phyloP scores from a whole-genome alignment of 768 basidiomycete species.

The Lentinula edodes region DNA sequence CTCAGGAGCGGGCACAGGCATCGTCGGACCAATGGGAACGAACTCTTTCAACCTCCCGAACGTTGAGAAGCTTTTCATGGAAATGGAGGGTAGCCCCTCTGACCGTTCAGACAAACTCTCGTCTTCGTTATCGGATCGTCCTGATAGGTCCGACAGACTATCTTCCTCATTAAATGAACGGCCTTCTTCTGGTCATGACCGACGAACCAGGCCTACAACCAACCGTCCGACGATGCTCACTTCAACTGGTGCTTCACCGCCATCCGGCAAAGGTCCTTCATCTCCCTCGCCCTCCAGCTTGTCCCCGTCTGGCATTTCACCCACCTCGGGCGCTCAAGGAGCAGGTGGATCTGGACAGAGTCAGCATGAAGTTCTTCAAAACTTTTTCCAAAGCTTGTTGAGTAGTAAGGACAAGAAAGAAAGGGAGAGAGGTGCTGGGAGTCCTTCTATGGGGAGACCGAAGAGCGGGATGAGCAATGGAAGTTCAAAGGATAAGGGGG shows the following conservation, averaged over 20 bases:
- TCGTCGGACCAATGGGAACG: conserved; percentile 91
- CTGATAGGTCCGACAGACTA: background rate
- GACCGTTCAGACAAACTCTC: conserved; percentile 17
- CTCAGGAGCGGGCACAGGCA: conserved; percentile 40
- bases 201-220: background rate
- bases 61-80: conserved; percentile 81
- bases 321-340: conserved; percentile 25
- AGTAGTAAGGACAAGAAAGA: conserved; percentile 50
- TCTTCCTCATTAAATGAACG: background rate
- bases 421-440: background rate
- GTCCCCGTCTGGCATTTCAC: conserved; percentile 25
- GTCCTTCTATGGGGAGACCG: background rate
- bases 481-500: background rate
- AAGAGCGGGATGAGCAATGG: background rate
- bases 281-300: conserved; percentile 9
- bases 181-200: background rate
- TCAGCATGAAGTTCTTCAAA: conserved; percentile 82
- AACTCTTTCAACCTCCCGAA: conserved; percentile 81
- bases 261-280: conserved; percentile 1
- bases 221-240: background rate
- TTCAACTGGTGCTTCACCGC: background rate
- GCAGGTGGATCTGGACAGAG: conserved; percentile 25
- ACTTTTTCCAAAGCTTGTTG: conserved; percentile 82
- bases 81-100: conserved; percentile 67
- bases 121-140: conserved; percentile 11